These are phyloP conservation scores for Aegilops sharonensis DNA, from an alignment of 176 grass and related monocot species.

Conservation along the genomic window DNA sequence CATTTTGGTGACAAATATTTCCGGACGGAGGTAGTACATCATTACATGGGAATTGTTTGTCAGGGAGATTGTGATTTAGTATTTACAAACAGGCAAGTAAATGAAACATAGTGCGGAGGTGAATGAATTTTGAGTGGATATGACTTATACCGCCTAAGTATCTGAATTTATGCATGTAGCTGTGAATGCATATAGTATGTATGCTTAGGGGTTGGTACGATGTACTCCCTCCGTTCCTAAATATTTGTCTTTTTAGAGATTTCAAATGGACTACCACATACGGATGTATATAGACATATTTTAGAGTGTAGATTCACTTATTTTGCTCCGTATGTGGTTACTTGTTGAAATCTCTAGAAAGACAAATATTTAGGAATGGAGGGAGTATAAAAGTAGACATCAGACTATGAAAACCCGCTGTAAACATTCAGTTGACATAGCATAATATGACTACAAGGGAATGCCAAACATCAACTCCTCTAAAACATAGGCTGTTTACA, in stretches of 20 bases:
- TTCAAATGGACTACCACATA: too few relatives aligned
- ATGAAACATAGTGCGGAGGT: neutral
- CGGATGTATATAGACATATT: too few relatives aligned
- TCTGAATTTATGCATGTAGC: neutral
- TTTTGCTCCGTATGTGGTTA: too few relatives aligned
- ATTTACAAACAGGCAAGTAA: constrained; percentile 1
- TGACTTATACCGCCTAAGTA: neutral
- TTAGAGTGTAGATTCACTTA: too few relatives aligned
- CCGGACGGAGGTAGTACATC: neutral
- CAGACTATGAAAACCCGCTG: neutral
- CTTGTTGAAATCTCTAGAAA: too few relatives aligned
- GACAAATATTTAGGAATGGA: too few relatives aligned
- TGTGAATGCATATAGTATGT: neutral
- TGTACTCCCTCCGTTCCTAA: neutral
- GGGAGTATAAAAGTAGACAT: neutral
- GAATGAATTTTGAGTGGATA: neutral
- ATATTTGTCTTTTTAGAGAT: too few relatives aligned
- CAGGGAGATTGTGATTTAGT: neutral
- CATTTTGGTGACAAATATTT: too few relatives aligned
- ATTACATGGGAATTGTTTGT: neutral
- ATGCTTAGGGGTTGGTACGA: constrained; percentile 15
- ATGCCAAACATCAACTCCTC: neutral
- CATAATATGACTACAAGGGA: neutral
- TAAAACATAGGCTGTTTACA: neutral
- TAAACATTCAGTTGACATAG: neutral